These are phyloP conservation scores for Fusarium sororula DNA, from an alignment of 2,329 filamentous ascomycete species.

Conservation along the genomic window DNA sequence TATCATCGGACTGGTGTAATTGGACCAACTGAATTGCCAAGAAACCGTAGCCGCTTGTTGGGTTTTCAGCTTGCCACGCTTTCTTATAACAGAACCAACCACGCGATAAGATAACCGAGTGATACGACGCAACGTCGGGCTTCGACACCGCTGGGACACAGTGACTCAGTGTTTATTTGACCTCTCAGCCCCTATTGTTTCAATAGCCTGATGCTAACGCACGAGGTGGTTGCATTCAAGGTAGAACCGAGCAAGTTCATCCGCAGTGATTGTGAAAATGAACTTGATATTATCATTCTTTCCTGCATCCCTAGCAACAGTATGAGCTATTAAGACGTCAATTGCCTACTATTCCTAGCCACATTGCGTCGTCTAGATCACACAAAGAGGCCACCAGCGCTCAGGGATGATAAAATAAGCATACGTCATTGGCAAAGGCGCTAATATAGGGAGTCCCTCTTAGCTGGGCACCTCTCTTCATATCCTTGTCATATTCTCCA, in stretches of 20 bases:
- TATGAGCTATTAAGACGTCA: too few species aligned
- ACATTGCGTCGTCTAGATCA: background rate
- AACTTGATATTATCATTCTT: rapidly evolving
- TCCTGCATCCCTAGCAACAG: rapidly evolving
- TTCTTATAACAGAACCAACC: background rate
- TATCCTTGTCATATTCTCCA: background rate
- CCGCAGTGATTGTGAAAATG: rapidly evolving
- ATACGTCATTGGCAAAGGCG: background rate
- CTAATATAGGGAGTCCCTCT: background rate
- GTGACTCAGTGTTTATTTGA: background rate
- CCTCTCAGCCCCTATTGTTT: rapidly evolving
- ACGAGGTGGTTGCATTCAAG: background rate
- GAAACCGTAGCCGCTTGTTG: background rate
- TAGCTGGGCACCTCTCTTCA: background rate
- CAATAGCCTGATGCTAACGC: background rate
- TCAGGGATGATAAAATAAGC: background rate
- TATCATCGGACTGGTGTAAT: rapidly evolving
- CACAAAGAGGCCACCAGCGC: background rate
- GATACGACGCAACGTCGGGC: background rate
- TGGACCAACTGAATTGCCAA: background rate
- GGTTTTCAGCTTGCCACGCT: background rate
- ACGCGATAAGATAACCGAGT: background rate
- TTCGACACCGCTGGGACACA: background rate
- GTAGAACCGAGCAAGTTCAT: background rate
- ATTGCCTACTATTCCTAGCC: rapidly evolving